These are phyloP conservation scores for Pichia californica DNA, from an alignment of 805 yeast species.

Conservation along the genomic window DNA sequence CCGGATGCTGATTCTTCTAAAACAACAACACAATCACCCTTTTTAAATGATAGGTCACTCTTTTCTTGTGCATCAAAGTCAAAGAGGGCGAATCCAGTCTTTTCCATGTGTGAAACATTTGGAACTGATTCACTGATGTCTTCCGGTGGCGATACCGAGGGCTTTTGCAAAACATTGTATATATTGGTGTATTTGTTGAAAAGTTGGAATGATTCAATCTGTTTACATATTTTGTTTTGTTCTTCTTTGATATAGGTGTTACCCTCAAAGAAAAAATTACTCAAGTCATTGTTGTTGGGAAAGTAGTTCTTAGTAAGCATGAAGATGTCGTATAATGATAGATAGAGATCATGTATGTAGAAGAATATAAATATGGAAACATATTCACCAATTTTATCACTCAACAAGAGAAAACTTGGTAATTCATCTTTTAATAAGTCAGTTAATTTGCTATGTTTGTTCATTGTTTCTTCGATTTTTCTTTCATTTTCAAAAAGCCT, in stretches of 20 bases:
- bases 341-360: constrained; percentile 31
- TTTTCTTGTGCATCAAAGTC: constrained; percentile 31
- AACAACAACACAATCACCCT: constrained; percentile 39
- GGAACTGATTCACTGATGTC: not conserved
- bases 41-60: constrained; percentile 38
- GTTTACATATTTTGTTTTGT: not conserved
- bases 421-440: constrained; percentile 38
- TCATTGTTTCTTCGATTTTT: constrained; percentile 26
- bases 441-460: constrained; percentile 35
- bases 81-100: constrained; percentile 31
- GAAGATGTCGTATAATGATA: constrained; percentile 12
- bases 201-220: constrained; percentile 2
- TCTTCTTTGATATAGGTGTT: not conserved
- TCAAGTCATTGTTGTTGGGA: not conserved
- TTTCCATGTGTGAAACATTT: no score
- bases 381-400: constrained; percentile 28
- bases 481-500: constrained; percentile 28
- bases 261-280: constrained; percentile 1
- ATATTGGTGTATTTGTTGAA: constrained; percentile 8
- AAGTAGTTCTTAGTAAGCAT: constrained; percentile 9
- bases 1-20: constrained; percentile 32
- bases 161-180: constrained; percentile 5
- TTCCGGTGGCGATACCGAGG: not conserved
- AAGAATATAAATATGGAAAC: constrained; percentile 32
- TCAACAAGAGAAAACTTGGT: constrained; percentile 36